A percentile compares a stretch with the other conserved stretches of the same genome.
phyloP scores from a whole-genome alignment of 169 alveolate species.

The Miamiensis avidus region DNA sequence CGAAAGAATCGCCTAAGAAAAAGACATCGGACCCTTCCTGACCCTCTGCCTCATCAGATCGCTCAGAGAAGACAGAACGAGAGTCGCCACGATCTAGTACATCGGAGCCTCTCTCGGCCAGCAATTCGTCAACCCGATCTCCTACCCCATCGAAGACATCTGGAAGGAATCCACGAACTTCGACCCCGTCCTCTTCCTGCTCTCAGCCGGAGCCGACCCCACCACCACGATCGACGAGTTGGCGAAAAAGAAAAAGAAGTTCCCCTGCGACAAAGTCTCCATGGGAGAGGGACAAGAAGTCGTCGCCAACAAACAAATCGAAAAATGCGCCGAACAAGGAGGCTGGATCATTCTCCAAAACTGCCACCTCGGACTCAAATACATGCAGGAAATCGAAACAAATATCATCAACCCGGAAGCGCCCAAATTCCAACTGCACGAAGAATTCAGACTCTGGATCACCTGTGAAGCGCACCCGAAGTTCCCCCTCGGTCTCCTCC shows the following conservation, averaged over 20 bases:
- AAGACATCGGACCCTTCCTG: slow-evolving; percentile 90
- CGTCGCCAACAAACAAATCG: slow-evolving; percentile 89
- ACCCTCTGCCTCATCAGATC: slow-evolving; percentile 91
- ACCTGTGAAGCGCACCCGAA: slow-evolving; percentile 92
- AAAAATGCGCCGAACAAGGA: slow-evolving; percentile 91
- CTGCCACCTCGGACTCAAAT: slow-evolving; percentile 93
- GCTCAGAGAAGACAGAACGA: slow-evolving; percentile 93
- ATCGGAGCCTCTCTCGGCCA: slow-evolving; percentile 86
- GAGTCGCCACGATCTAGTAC: slow-evolving; percentile 89
- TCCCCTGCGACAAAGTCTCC: slow-evolving; percentile 92
- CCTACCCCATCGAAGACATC: slow-evolving; percentile 90
- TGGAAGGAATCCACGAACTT: slow-evolving; percentile 85
- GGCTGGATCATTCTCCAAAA: slow-evolving; percentile 96
- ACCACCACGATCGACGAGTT: slow-evolving; percentile 93
- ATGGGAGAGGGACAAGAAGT: slow-evolving; percentile 97
- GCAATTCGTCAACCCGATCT: slow-evolving; percentile 89
- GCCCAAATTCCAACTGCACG: slow-evolving; percentile 86
- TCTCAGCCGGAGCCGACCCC: slow-evolving; percentile 96
- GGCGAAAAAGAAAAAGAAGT: slow-evolving; percentile 93
- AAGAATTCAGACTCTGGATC: slow-evolving; percentile 90
- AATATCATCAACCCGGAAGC: slow-evolving; percentile 68
- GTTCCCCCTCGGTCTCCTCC: slow-evolving; percentile 96
- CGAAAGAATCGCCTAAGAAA: slow-evolving; percentile 86
- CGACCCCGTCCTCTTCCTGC: slow-evolving; percentile 90
- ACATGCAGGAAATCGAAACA: slow-evolving; percentile 91